Base-by-base conservation (phyloP, 495 filamentous ascomycete genomes). In the Letharia lupina region DNA sequence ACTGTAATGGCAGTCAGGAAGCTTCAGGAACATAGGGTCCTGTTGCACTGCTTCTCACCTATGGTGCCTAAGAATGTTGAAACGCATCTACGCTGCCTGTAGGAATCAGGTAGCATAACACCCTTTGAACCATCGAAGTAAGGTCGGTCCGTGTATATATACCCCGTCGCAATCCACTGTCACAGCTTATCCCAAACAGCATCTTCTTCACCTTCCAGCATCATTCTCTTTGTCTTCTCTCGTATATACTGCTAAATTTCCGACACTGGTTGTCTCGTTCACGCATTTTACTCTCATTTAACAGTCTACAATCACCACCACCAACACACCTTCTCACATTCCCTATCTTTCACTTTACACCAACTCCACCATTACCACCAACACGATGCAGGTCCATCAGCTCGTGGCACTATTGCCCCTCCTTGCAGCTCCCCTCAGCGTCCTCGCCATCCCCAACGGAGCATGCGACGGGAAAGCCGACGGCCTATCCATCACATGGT, bases 401-500 rank as follows among this genome's bases (percentile, higher is more conserved):
- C 33, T 57, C 15, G 0, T 37, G 33, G 54, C 54, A 37, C 33
- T 57, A 10, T 33, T 57, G 33, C 15, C 54, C 52, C 31, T 57
- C 33, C 54, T 57, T 0, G 31, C 33, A n/a, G 54, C 31, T 4
- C 54, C 54, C 33, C 54, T 57, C 31, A 37, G 31, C 33, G 54
- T 57, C 16, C 54, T 33, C 33, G 54, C 54, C 15, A 35, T 57
- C 54, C 33, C 54, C 33, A 33, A 33, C 54, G 54, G 54, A 1
- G 54, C 54, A 18, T 57, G 54, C 16, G 54, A 57, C 33, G 54
- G 54, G 12, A 23, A 52, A 18, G 39, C 54, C 8, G 54, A 57
- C 33, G 54, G 54, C 15, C 54, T 57, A 1, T 57, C 54, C 54
- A 57, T 57, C 33, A 57, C 31, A 6, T 57, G 54, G 54, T 57